Conservation (phyloP, 345 rosid genomes). For the Dipteronia dyeriana region DNA sequence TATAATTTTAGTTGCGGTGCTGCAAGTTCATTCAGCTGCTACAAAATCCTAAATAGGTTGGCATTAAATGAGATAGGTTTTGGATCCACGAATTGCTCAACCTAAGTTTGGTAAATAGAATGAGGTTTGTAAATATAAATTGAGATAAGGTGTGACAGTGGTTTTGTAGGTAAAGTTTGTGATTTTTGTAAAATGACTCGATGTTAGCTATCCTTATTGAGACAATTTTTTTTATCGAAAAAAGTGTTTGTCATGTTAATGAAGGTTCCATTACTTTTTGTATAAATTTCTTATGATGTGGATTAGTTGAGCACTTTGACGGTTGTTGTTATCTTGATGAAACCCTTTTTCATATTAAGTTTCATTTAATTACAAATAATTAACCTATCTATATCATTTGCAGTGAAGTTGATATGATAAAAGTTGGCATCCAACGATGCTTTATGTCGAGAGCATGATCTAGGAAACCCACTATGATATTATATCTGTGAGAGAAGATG, state of each 20-base stretch:
- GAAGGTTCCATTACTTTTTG: not conserved
- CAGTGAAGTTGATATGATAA: conserved; percentile 5
- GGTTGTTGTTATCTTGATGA: not conserved
- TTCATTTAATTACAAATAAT: not conserved
- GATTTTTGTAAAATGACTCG: not conserved
- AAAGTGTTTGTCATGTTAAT: too few species aligned
- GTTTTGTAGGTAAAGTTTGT: not conserved
- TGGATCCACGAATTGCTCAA: not conserved
- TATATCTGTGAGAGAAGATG: conserved; percentile 64
- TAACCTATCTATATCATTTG: conserved; percentile 4
- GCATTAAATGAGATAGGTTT: not conserved
- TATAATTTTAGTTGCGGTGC: not conserved
- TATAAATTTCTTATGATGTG: not conserved
- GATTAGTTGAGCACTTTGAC: not conserved
- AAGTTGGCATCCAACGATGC: conserved; percentile 34
- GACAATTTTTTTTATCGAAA: too few species aligned
- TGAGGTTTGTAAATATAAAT: not conserved
- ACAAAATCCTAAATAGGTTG: not conserved
- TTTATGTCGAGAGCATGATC: conserved; percentile 38
- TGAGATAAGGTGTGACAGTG: not conserved
- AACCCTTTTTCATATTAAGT: not conserved
- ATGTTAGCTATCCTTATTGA: too few species aligned
- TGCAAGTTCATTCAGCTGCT: not conserved
- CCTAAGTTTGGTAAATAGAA: too few species aligned
- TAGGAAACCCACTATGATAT: conserved; percentile 57